Percentiles rank a stretch among this genome's conserved stretches.
Conservation (phyloP, 202 grass and related monocot genomes). For the Saccharum hybrid region DNA sequence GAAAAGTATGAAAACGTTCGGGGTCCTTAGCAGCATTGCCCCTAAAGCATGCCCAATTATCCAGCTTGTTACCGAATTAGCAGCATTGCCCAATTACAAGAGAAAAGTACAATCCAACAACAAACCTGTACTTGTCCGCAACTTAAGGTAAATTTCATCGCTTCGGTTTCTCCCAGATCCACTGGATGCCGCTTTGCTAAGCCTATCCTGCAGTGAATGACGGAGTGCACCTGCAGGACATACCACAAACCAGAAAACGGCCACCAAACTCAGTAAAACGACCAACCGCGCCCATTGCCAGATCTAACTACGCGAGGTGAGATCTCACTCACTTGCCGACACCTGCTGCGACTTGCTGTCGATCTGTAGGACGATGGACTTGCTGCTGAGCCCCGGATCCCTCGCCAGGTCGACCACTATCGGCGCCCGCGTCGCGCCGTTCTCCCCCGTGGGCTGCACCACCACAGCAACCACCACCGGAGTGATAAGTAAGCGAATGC, state of each 20-base stretch:
- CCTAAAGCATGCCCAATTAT: not conserved
- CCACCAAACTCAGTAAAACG: slow-evolving; percentile 48
- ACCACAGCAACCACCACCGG: slow-evolving; percentile 32
- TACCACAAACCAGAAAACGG: slow-evolving; percentile 35
- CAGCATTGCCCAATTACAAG: slow-evolving; percentile 32
- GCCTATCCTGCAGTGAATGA: slow-evolving; percentile 94
- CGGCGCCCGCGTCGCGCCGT: slow-evolving; percentile 85
- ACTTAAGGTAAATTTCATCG: slow-evolving; percentile 96
- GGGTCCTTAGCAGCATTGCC: not conserved
- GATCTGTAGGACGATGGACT: slow-evolving; percentile 88
- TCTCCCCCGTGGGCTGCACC: slow-evolving; percentile 86
- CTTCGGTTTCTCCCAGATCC: slow-evolving; percentile 66
- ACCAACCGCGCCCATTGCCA: slow-evolving; percentile 44
- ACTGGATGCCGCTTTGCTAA: slow-evolving; percentile 71
- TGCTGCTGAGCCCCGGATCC: slow-evolving; percentile 76
- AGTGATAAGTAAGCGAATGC: slow-evolving; percentile 42
- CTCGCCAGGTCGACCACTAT: slow-evolving; percentile 77
- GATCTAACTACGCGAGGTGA: slow-evolving; percentile 43
- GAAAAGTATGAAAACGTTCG: not conserved
- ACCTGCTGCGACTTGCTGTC: slow-evolving; percentile 98
- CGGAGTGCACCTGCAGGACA: slow-evolving; percentile 77
- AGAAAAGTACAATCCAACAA: slow-evolving; percentile 21
- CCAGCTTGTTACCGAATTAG: slow-evolving; percentile 2
- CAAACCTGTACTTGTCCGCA: slow-evolving; percentile 94
- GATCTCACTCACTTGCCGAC: slow-evolving; percentile 90